Percentiles rank a stretch among this genome's conserved stretches.
Conservation (phyloP, 192 early-diverging fungal species). For the Coemansia sp. region DNA sequence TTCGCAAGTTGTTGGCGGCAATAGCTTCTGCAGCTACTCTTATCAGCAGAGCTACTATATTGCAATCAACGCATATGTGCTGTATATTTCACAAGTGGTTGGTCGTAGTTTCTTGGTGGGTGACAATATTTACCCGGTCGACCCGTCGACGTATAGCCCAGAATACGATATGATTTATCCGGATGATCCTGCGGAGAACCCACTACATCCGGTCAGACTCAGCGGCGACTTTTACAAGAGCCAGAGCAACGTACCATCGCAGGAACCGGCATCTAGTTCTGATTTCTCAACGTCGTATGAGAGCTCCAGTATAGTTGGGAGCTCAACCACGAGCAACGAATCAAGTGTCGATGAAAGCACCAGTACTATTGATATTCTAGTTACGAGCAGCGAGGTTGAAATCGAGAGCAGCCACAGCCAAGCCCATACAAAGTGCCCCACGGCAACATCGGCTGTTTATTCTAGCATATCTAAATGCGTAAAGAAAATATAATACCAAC, state of each 20-base stretch:
- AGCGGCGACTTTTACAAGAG: neutral
- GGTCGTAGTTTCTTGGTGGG: neutral
- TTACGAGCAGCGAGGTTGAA: no score
- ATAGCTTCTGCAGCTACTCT: slow-evolving; percentile 11
- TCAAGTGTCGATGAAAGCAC: no score
- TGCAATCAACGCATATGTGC: neutral
- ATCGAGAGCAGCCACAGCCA: no score
- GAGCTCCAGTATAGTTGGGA: no score
- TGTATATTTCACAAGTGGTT: neutral
- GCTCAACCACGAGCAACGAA: no score
- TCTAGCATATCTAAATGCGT: no score
- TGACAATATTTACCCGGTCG: neutral
- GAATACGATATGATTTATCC: neutral
- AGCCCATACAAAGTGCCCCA: no score
- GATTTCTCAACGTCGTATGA: no score
- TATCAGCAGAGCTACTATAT: slow-evolving; percentile 16
- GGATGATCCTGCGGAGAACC: neutral
- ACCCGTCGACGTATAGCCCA: neutral
- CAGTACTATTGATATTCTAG: no score
- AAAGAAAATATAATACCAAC: no score
- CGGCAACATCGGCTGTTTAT: no score
- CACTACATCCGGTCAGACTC: neutral
- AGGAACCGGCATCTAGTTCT: no score
- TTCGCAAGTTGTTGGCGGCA: slow-evolving; percentile 1
- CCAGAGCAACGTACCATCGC: neutral